Evolutionary conservation across 2,329 filamentous ascomycete species (phyloP).

Genomic region (Exophiala oligosperma): DNA sequence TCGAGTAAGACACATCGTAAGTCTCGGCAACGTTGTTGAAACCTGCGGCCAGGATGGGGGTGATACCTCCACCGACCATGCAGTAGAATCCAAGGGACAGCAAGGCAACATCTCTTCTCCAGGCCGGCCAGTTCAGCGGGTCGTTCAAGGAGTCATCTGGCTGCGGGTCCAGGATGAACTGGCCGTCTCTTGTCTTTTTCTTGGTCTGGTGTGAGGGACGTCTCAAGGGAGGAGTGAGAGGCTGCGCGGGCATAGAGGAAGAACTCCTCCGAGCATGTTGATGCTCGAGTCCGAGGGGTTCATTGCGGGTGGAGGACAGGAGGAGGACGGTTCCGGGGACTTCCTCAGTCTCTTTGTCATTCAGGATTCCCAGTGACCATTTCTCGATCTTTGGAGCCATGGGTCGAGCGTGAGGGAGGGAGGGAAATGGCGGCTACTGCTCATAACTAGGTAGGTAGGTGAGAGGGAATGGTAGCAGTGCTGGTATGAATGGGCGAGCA

Average conservation of each 20-base stretch:
- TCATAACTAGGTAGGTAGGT: not conserved
- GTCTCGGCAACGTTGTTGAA: slow-evolving; percentile 75
- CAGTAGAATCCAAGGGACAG: slow-evolving; percentile 87
- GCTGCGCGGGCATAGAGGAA: slow-evolving; percentile 52
- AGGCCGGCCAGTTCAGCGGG: slow-evolving; percentile 85
- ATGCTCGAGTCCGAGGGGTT: slow-evolving; percentile 61
- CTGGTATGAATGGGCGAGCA: too few species aligned
- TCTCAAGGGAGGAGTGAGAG: slow-evolving; percentile 35
- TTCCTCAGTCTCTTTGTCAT: slow-evolving; percentile 77
- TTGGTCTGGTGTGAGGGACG: slow-evolving; percentile 44
- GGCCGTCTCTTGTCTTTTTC: slow-evolving; percentile 79
- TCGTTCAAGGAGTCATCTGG: slow-evolving; percentile 90
- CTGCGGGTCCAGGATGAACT: slow-evolving; percentile 86
- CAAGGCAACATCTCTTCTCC: slow-evolving; percentile 77
- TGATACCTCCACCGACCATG: slow-evolving; percentile 91
- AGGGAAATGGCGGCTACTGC: not conserved
- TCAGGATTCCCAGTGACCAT: slow-evolving; percentile 75
- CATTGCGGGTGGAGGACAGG: slow-evolving; percentile 61
- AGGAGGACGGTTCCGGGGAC: slow-evolving; percentile 72
- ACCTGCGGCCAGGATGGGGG: slow-evolving; percentile 82
- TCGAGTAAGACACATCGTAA: slow-evolving; percentile 66
- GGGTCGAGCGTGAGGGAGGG: not conserved
- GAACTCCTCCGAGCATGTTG: slow-evolving; percentile 51
- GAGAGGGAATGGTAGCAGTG: too few species aligned
- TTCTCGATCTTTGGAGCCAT: slow-evolving; percentile 34